Evolutionary conservation across 768 basidiomycete species (phyloP).

Genomic region (Mycena haematopus): DNA sequence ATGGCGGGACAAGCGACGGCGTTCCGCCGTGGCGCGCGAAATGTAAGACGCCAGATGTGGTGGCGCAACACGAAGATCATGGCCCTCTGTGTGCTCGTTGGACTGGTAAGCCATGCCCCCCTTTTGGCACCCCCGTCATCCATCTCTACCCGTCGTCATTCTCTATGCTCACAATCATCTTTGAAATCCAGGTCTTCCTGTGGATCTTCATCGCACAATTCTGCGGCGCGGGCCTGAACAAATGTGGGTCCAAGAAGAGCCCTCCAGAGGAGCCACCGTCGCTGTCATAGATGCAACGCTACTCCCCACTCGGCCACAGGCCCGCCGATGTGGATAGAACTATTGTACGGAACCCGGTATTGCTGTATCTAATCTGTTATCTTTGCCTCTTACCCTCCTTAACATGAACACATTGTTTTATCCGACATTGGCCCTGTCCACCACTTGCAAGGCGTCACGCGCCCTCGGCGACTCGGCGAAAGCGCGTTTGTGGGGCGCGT

Average conservation of each 20-base stretch:
- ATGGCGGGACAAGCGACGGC: slow-evolving; percentile 95
- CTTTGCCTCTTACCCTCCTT: slow-evolving; percentile 2
- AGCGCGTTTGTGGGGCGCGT: not conserved
- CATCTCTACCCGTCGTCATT: not conserved
- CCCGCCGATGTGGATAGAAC: slow-evolving; percentile 5
- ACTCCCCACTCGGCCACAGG: not conserved
- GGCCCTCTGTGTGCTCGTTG: slow-evolving; percentile 74
- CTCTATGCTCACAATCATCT: not conserved
- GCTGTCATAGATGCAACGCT: not conserved
- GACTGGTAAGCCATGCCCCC: slow-evolving; percentile 55
- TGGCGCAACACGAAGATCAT: slow-evolving; percentile 82
- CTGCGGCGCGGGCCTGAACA: slow-evolving; percentile 83
- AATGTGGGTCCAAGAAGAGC: slow-evolving; percentile 52
- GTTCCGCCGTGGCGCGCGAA: slow-evolving; percentile 87
- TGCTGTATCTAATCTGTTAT: slow-evolving; percentile 22
- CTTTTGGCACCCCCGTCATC: not conserved
- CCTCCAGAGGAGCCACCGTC: not conserved
- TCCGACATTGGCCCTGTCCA: not conserved
- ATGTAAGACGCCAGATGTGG: slow-evolving; percentile 87
- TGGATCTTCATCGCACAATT: slow-evolving; percentile 89
- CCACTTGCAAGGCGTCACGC: not conserved
- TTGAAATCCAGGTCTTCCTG: slow-evolving; percentile 62
- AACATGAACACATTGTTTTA: not conserved
- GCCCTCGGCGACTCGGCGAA: not conserved
- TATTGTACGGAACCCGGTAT: slow-evolving; percentile 1